Conservation (phyloP, 164 flowering plant genomes). For the Malania oleifera region DNA sequence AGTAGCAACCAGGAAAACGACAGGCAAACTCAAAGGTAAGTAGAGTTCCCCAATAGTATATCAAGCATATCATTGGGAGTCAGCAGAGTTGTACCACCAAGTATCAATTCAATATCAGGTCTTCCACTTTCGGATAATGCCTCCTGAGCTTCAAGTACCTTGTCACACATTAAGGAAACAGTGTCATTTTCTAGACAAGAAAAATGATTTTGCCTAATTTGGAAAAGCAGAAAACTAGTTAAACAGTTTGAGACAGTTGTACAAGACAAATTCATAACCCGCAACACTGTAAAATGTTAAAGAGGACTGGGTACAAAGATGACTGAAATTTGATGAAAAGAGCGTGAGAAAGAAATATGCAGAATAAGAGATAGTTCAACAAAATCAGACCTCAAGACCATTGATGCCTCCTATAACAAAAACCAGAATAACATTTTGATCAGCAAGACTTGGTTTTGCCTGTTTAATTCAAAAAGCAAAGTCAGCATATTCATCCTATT, state of each 20-base stretch:
- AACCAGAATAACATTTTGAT: slow-evolving; percentile 73
- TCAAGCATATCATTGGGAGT: slow-evolving; percentile 85
- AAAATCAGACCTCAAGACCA: slow-evolving; percentile 64
- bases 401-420: slow-evolving; percentile 91
- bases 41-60: slow-evolving; percentile 63
- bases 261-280: background rate
- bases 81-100: slow-evolving; percentile 87
- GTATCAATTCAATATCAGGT: slow-evolving; percentile 63
- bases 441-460: slow-evolving; percentile 89
- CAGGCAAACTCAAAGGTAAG: slow-evolving; percentile 25
- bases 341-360: background rate
- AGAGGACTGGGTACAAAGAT: background rate
- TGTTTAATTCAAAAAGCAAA: slow-evolving; percentile 25
- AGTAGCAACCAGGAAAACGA: too few relatives aligned
- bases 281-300: background rate
- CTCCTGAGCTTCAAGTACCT: slow-evolving; percentile 83
- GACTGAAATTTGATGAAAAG: background rate
- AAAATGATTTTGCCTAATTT: background rate
- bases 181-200: background rate
- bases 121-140: slow-evolving; percentile 76
- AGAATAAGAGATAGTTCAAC: background rate
- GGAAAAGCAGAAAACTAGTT: background rate
- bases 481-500: background rate
- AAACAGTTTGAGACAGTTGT: background rate
- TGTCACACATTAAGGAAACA: slow-evolving; percentile 4